Percentiles rank a stretch among this genome's conserved stretches.
phyloP scores from a whole-genome alignment of 306 rosid genomes.

The Vachellia collinsii region DNA sequence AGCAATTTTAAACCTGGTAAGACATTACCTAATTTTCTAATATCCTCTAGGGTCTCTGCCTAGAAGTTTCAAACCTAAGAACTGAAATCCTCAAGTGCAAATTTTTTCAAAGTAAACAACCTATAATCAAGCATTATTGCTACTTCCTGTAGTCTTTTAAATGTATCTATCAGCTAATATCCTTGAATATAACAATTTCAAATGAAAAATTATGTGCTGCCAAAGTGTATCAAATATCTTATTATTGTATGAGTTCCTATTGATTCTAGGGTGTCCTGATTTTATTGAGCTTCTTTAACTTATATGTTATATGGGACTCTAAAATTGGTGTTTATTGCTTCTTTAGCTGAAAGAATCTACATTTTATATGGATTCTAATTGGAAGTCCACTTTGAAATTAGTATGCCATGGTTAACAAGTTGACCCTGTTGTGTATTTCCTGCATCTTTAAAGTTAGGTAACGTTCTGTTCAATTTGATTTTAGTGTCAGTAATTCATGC shows the following conservation, averaged over 20 bases:
- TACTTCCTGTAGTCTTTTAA: too few species aligned
- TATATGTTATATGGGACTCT: background rate
- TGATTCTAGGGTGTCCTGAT: conserved; percentile 6
- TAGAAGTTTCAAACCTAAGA: background rate
- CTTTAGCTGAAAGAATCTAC: conserved; percentile 32
- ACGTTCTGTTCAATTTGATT: conserved; percentile 36
- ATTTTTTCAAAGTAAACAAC: background rate
- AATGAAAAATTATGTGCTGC: conserved; percentile 9
- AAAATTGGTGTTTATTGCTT: conserved; percentile 7
- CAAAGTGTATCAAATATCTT: background rate
- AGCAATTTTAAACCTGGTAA: background rate
- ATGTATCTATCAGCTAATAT: background rate
- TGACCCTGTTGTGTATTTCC: conserved; percentile 20
- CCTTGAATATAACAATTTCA: conserved; percentile 23
- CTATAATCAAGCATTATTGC: background rate
- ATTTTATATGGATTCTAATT: too few species aligned
- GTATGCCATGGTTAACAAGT: conserved; percentile 16
- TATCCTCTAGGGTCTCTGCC: background rate
- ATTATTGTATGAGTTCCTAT: conserved; percentile 12
- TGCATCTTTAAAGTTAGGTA: conserved; percentile 19
- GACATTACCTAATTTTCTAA: conserved; percentile 3
- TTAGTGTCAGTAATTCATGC: conserved; percentile 25
- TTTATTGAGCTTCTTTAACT: conserved; percentile 4
- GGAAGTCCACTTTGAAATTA: conserved; percentile 4
- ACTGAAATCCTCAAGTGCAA: background rate